Percentiles rank a stretch among this genome's conserved stretches.
Conservation (phyloP, 345 rosid species). For the Brassica carinata region DNA sequence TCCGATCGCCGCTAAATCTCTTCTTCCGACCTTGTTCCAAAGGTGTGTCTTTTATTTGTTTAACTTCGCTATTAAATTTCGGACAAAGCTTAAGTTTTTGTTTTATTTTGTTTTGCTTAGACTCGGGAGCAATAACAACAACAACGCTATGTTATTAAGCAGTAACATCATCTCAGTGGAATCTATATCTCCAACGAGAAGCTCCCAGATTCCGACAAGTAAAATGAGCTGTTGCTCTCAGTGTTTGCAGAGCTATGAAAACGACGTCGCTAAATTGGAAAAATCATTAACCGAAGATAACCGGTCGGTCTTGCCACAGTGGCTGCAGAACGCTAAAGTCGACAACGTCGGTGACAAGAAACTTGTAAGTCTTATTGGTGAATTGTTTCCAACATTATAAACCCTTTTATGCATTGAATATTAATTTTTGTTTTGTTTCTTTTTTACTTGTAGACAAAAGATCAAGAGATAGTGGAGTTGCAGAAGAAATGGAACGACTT, state of each 20-base stretch:
- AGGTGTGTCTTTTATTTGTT: conserved; percentile 45
- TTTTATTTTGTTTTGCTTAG: conserved; percentile 39
- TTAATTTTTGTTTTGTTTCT: not conserved
- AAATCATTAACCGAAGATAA: conserved; percentile 48
- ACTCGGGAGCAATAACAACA: conserved; percentile 58
- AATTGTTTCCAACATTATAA: not conserved
- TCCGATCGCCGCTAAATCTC: conserved; percentile 72
- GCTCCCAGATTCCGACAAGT: conserved; percentile 40
- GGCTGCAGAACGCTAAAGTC: conserved; percentile 78
- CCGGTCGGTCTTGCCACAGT: conserved; percentile 65
- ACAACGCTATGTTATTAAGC: conserved; percentile 45
- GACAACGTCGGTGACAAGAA: conserved; percentile 49
- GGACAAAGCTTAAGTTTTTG: conserved; percentile 5
- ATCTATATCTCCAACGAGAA: conserved; percentile 58
- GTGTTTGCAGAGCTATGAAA: conserved; percentile 66
- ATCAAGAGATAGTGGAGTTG: conserved; percentile 62
- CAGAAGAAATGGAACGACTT: conserved; percentile 82
- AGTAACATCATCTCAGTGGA: conserved; percentile 44
- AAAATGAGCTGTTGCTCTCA: conserved; percentile 62
- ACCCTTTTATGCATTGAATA: not conserved
- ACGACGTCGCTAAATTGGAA: conserved; percentile 62
- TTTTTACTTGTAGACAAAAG: conserved; percentile 50
- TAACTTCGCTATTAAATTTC: not conserved
- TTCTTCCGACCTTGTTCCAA: conserved; percentile 57
- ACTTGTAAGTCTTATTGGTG: conserved; percentile 34